Conservation (phyloP, 352 stramenopile genomes). For the Phytophthora pini region DNA sequence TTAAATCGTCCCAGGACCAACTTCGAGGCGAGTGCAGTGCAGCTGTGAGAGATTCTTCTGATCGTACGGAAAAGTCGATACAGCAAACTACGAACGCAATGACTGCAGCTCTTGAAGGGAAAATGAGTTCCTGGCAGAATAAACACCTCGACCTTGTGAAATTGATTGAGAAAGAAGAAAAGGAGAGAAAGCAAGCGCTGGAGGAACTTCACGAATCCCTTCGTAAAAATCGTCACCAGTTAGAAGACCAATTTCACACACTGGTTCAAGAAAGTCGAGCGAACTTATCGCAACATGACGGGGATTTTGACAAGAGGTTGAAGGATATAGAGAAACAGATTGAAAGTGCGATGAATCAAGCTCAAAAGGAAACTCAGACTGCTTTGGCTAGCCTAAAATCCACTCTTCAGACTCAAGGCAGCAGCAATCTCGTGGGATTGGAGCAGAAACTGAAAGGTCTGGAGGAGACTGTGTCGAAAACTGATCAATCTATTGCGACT, state of each 20-base stretch:
- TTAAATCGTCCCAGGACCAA: constrained; percentile 22
- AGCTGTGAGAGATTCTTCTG: constrained; percentile 10
- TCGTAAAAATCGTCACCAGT: constrained; percentile 47
- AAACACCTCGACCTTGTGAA: constrained; percentile 41
- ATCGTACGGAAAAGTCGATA: constrained; percentile 25
- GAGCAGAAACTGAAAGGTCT: constrained; percentile 37
- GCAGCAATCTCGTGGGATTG: constrained; percentile 15
- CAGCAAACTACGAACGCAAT: constrained; percentile 25
- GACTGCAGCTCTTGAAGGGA: constrained; percentile 28
- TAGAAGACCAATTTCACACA: constrained; percentile 61
- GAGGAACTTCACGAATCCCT: constrained; percentile 51
- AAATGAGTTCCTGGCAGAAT: constrained; percentile 32
- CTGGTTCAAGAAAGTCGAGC: constrained; percentile 46
- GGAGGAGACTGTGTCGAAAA: constrained; percentile 36
- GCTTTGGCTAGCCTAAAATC: constrained; percentile 15
- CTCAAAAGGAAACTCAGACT: constrained; percentile 29
- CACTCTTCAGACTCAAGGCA: constrained; percentile 10
- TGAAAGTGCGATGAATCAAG: constrained; percentile 9
- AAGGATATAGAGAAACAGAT: constrained; percentile 39
- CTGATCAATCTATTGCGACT: constrained; percentile 10
- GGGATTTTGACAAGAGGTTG: constrained; percentile 44
- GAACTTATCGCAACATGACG: constrained; percentile 33
- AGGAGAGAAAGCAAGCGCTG: constrained; percentile 48
- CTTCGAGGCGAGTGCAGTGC: constrained; percentile 26
- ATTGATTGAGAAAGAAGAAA: constrained; percentile 54